Evolutionary conservation across 2,329 filamentous ascomycete species (phyloP).

Genomic region (Colletotrichum truncatum): DNA sequence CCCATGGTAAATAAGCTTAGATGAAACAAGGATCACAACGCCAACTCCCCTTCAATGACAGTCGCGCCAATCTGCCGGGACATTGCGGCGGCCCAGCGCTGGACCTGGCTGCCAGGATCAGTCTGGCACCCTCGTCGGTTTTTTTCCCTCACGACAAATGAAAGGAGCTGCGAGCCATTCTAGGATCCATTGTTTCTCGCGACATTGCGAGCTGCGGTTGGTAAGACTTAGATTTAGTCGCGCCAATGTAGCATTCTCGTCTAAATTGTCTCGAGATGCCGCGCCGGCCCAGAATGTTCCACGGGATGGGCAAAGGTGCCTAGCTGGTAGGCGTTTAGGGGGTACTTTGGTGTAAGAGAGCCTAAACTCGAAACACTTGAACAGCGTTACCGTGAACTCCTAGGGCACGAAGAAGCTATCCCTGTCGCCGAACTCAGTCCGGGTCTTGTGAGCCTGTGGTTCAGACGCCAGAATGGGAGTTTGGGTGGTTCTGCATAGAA

Average conservation of each 20-base stretch:
- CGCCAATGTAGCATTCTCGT: background rate
- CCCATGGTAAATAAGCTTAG: constrained; percentile 20
- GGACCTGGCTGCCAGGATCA: background rate
- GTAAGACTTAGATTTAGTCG: background rate
- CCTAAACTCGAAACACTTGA: constrained; percentile 18
- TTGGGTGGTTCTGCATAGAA: background rate
- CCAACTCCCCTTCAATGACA: background rate
- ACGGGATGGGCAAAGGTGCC: background rate
- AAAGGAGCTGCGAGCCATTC: constrained; percentile 13
- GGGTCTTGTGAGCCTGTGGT: background rate
- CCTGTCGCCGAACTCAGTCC: background rate
- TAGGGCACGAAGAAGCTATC: no score
- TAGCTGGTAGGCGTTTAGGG: constrained; percentile 5
- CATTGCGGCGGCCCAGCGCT: background rate
- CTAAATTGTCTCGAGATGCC: background rate
- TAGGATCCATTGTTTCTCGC: background rate
- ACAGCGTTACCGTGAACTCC: background rate
- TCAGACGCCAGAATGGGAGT: background rate
- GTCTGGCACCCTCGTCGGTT: background rate
- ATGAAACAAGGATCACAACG: constrained; percentile 21
- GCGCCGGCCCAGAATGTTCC: background rate
- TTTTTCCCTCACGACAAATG: background rate
- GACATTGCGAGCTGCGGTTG: background rate
- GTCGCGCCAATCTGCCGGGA: constrained; percentile 3
- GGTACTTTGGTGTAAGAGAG: background rate